phyloP scores from a whole-genome alignment of 306 rosid species.

The Trifolium fragiferum region DNA sequence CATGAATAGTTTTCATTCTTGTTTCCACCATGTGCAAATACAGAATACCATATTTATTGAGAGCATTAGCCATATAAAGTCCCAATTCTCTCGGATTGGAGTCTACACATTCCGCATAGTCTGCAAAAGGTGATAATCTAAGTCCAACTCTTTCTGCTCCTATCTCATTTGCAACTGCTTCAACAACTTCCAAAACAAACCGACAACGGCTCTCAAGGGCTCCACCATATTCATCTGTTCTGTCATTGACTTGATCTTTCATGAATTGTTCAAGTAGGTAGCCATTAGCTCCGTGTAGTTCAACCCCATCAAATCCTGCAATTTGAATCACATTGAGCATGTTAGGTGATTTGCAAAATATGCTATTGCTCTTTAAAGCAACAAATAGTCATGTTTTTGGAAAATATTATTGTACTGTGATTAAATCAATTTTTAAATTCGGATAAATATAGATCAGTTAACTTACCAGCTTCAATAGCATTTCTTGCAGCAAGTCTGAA shows the following conservation, averaged over 20 bases:
- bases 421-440: background rate
- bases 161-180: slow-evolving; percentile 58
- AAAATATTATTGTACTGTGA: background rate
- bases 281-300: slow-evolving; percentile 75
- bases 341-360: background rate
- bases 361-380: background rate
- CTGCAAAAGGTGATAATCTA: slow-evolving; percentile 65
- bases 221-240: slow-evolving; percentile 77
- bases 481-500: slow-evolving; percentile 54
- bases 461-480: slow-evolving; percentile 67
- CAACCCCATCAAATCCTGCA: slow-evolving; percentile 83
- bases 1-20: slow-evolving; percentile 46
- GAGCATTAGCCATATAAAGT: slow-evolving; percentile 52
- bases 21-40: slow-evolving; percentile 81
- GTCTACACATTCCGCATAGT: slow-evolving; percentile 52
- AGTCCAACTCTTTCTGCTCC: slow-evolving; percentile 72
- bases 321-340: background rate
- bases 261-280: slow-evolving; percentile 70
- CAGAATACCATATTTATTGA: slow-evolving; percentile 53
- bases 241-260: slow-evolving; percentile 65
- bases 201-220: slow-evolving; percentile 68
- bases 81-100: slow-evolving; percentile 62
- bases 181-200: slow-evolving; percentile 61
- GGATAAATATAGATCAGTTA: background rate
- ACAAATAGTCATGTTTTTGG: background rate